Conservation (phyloP, 2,329 filamentous ascomycete species). For the Phaeosphaeria sp. region DNA sequence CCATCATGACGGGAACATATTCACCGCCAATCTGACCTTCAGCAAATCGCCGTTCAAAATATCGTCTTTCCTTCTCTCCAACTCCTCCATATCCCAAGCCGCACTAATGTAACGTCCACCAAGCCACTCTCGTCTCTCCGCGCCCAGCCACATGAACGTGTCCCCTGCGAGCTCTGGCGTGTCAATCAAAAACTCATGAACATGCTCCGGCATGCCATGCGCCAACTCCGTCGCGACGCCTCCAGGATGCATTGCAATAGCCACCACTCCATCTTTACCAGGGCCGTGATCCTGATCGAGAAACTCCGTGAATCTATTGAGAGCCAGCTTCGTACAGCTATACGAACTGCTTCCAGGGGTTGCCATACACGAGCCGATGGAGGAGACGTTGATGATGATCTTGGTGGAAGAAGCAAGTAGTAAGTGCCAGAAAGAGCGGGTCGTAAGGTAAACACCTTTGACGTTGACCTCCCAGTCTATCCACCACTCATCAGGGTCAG, state of each 20-base stretch:
- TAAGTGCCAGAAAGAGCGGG: conserved; percentile 55
- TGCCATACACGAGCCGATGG: conserved; percentile 47
- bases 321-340: conserved; percentile 57
- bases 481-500: conserved; percentile 51
- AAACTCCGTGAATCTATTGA: conserved; percentile 59
- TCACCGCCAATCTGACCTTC: conserved; percentile 21
- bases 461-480: conserved; percentile 58
- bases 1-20: conserved; percentile 1
- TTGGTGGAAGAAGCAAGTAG: conserved; percentile 36
- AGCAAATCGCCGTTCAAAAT: conserved; percentile 20
- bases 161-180: conserved; percentile 36
- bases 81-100: conserved; percentile 40
- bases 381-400: conserved; percentile 55
- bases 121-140: conserved; percentile 32
- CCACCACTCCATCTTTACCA: conserved; percentile 22
- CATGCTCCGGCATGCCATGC: conserved; percentile 11
- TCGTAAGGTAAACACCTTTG: conserved; percentile 55
- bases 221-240: conserved; percentile 22
- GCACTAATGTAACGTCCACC: conserved; percentile 33
- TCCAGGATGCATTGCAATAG: conserved; percentile 33
- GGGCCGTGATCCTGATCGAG: conserved; percentile 50
- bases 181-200: conserved; percentile 20
- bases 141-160: conserved; percentile 31
- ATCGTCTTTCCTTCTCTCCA: conserved; percentile 21
- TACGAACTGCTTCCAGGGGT: conserved; percentile 44